Conservation (phyloP, 192 early-diverging fungal species). For the Coemansia sp. region DNA sequence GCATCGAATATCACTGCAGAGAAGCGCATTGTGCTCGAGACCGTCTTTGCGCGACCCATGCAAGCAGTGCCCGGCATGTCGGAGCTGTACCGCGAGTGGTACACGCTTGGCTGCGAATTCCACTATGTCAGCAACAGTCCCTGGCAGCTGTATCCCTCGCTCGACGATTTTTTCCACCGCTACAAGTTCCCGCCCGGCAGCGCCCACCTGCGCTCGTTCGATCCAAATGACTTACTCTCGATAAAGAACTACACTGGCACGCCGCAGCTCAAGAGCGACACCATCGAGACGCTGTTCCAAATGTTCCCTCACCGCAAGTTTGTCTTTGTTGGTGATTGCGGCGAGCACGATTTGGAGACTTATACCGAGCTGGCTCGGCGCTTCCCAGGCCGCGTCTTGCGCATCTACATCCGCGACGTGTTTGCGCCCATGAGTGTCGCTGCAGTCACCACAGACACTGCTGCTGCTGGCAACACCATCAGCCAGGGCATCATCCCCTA, state of each 20-base stretch:
- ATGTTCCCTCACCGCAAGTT: slow-evolving; percentile 84
- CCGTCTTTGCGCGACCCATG: slow-evolving; percentile 54
- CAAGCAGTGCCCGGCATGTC: slow-evolving; percentile 81
- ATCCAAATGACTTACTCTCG: slow-evolving; percentile 63
- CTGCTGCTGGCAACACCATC: slow-evolving; percentile 21
- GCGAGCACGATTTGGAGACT: slow-evolving; percentile 86
- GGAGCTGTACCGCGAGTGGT: slow-evolving; percentile 69
- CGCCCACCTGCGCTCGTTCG: slow-evolving; percentile 69
- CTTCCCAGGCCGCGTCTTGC: slow-evolving; percentile 71
- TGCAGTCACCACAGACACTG: slow-evolving; percentile 38
- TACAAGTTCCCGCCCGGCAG: slow-evolving; percentile 82
- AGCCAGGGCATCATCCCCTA: slow-evolving; percentile 22
- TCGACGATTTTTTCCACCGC: slow-evolving; percentile 66
- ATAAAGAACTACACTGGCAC: slow-evolving; percentile 59
- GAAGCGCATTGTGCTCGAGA: slow-evolving; percentile 65
- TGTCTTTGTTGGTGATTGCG: slow-evolving; percentile 90
- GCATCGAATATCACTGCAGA: slow-evolving; percentile 74
- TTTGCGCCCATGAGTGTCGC: slow-evolving; percentile 47
- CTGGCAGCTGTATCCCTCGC: slow-evolving; percentile 76
- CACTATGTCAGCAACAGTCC: slow-evolving; percentile 91
- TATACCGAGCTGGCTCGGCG: slow-evolving; percentile 69
- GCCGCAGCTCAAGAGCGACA: slow-evolving; percentile 58
- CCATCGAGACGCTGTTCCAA: slow-evolving; percentile 55
- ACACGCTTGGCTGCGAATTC: slow-evolving; percentile 63
- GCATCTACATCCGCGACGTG: slow-evolving; percentile 84